phyloP scores from a whole-genome alignment of 2,329 filamentous ascomycete species.

The Diaporthe sp. region DNA sequence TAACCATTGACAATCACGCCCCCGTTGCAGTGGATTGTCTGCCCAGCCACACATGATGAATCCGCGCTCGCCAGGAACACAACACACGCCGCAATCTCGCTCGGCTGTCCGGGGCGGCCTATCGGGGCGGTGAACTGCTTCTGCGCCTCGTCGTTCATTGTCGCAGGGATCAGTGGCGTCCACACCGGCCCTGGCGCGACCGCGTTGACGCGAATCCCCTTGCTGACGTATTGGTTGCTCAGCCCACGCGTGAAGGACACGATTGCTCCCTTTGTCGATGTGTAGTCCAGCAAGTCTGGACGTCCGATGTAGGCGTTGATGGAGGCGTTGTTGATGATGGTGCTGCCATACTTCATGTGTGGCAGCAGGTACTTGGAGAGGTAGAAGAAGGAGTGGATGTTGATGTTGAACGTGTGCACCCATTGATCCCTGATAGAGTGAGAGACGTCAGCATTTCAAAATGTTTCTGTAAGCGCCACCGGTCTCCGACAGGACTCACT shows the following conservation, averaged over 20 bases:
- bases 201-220: slow-evolving; percentile 82
- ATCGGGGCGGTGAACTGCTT: slow-evolving; percentile 82
- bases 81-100: slow-evolving; percentile 85
- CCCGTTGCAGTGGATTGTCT: slow-evolving; percentile 71
- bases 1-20: slow-evolving; percentile 64
- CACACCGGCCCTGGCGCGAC: slow-evolving; percentile 85
- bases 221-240: slow-evolving; percentile 79
- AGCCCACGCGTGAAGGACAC: slow-evolving; percentile 84
- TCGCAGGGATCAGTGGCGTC: slow-evolving; percentile 81
- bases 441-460: background rate
- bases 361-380: slow-evolving; percentile 82
- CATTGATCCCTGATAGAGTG: slow-evolving; percentile 75
- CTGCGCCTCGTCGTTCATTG: slow-evolving; percentile 79
- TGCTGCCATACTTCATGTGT: slow-evolving; percentile 80
- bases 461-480: no score
- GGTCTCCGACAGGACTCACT: slow-evolving; percentile 61
- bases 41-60: slow-evolving; percentile 81
- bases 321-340: slow-evolving; percentile 89
- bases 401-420: slow-evolving; percentile 84
- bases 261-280: slow-evolving; percentile 83
- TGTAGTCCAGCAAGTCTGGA: slow-evolving; percentile 86
- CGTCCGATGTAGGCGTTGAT: slow-evolving; percentile 88
- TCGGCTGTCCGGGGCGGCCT: slow-evolving; percentile 83
- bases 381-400: slow-evolving; percentile 88
- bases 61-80: slow-evolving; percentile 85